Evolutionary conservation across 2,329 filamentous ascomycete species (phyloP).

Genomic region (Aspergillus neoniger): DNA sequence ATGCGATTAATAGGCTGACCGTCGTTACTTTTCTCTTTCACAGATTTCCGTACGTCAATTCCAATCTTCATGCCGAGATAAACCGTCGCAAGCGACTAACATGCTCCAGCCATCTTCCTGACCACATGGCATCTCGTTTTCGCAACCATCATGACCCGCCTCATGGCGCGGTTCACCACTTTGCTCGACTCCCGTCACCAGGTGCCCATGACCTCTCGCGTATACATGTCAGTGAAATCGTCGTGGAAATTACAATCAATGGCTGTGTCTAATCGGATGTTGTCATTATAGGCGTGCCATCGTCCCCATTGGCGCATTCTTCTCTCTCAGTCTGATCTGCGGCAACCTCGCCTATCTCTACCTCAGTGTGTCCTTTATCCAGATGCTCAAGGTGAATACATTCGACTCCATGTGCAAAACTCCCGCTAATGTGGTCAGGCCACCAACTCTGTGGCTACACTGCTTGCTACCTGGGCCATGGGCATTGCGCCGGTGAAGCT

Average conservation of each 20-base stretch:
- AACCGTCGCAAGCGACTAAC: not conserved
- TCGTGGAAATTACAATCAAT: not conserved
- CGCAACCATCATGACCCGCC: conserved; percentile 87
- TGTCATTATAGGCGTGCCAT: conserved; percentile 65
- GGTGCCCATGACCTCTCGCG: conserved; percentile 90
- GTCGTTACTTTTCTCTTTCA: not conserved
- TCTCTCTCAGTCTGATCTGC: conserved; percentile 93
- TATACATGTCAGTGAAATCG: conserved; percentile 63
- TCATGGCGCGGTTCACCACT: conserved; percentile 83
- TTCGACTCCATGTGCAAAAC: conserved; percentile 24
- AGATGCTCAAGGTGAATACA: conserved; percentile 85
- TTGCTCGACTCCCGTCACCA: conserved; percentile 90
- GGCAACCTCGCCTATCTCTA: conserved; percentile 96
- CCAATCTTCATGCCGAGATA: not conserved
- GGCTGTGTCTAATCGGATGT: not conserved
- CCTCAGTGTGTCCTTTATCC: conserved; percentile 93
- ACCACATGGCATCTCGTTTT: conserved; percentile 95
- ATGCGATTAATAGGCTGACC: conserved; percentile 11
- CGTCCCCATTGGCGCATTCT: conserved; percentile 91
- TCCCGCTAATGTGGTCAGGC: conserved; percentile 57
- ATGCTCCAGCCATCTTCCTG: conserved; percentile 59
- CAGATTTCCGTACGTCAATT: conserved; percentile 49
- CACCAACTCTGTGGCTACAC: conserved; percentile 88
- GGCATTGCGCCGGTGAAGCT: conserved; percentile 79
- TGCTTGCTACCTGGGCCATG: conserved; percentile 83